Evolutionary conservation across 2,329 filamentous ascomycete genomes (phyloP).

Genomic region (Venturiaceae sp.): DNA sequence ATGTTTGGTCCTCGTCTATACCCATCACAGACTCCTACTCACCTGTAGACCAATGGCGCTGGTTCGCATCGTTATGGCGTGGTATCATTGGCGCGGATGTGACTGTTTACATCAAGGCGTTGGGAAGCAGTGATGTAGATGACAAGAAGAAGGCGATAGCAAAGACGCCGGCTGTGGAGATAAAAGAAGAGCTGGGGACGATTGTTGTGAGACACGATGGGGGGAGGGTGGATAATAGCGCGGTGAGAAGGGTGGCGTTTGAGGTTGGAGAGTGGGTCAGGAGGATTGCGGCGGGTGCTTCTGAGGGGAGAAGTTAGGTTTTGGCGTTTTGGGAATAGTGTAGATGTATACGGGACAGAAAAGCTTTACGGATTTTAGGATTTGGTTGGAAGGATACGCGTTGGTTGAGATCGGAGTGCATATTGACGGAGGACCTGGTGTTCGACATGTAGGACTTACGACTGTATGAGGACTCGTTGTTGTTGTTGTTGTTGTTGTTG

Average conservation of each 20-base stretch:
- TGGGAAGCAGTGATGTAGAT: slow-evolving; percentile 11
- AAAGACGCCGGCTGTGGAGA: slow-evolving; percentile 21
- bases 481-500: too few relatives aligned
- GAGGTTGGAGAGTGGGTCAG: slow-evolving; percentile 77
- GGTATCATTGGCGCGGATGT: slow-evolving; percentile 75
- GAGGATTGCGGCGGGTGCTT: background rate
- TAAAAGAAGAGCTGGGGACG: slow-evolving; percentile 28
- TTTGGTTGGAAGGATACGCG: too few relatives aligned
- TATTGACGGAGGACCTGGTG: too few relatives aligned
- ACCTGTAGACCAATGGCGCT: slow-evolving; percentile 90
- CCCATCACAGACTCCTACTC: slow-evolving; percentile 70
- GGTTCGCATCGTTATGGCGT: slow-evolving; percentile 91
- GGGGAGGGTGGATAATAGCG: slow-evolving; percentile 31
- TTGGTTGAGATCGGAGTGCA: too few relatives aligned
- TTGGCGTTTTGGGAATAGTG: too few relatives aligned
- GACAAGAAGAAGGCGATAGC: background rate
- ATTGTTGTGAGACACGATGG: slow-evolving; percentile 27
- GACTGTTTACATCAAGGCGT: slow-evolving; percentile 54
- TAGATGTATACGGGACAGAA: too few relatives aligned
- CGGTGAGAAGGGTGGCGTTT: slow-evolving; percentile 67
- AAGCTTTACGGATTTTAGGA: too few relatives aligned
- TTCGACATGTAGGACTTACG: too few relatives aligned
- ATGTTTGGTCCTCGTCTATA: slow-evolving; percentile 62
- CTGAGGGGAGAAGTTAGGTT: background rate
- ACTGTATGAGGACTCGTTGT: too few relatives aligned